These are phyloP conservation scores for Boechera stricta DNA, from an alignment of 345 rosid species.

Conservation along the genomic window DNA sequence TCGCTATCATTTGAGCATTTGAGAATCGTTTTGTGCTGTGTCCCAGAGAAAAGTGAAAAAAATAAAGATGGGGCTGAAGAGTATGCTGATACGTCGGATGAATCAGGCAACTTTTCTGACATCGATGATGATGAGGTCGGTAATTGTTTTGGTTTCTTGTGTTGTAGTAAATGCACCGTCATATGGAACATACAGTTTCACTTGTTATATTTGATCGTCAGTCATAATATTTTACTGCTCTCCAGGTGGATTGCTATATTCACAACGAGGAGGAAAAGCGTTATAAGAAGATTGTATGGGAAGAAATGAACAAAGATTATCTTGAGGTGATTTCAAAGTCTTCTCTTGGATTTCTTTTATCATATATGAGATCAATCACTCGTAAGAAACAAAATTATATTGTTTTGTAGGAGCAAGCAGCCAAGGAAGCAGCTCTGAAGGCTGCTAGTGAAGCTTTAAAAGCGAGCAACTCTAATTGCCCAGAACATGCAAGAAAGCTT, in stretches of 20 bases:
- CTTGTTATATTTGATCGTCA: conserved; percentile 30
- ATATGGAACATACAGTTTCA: conserved; percentile 12
- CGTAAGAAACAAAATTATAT: not conserved
- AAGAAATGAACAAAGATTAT: conserved; percentile 79
- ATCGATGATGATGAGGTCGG: conserved; percentile 83
- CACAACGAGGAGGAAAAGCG: conserved; percentile 74
- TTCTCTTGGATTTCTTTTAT: conserved; percentile 19
- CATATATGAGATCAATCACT: conserved; percentile 2
- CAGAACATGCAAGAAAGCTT: conserved; percentile 71
- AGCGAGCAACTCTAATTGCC: conserved; percentile 57
- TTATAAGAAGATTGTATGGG: conserved; percentile 75
- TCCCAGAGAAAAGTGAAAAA: conserved; percentile 42
- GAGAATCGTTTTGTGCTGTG: conserved; percentile 19
- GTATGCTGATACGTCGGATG: conserved; percentile 51
- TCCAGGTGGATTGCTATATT: conserved; percentile 81
- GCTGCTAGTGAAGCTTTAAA: conserved; percentile 68
- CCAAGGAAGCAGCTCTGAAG: conserved; percentile 75
- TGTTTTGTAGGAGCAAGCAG: conserved; percentile 84
- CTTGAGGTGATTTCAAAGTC: conserved; percentile 64
- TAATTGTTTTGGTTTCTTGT: conserved; percentile 25
- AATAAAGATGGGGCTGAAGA: conserved; percentile 47
- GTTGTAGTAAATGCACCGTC: conserved; percentile 10
- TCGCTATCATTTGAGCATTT: conserved; percentile 26
- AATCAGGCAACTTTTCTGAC: conserved; percentile 76
- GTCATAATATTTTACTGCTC: conserved; percentile 20